A percentile compares a stretch with the other conserved stretches of the same genome.
Evolutionary conservation across 352 stramenopile genomes (phyloP).

Genomic region (Phytophthora syringae): DNA sequence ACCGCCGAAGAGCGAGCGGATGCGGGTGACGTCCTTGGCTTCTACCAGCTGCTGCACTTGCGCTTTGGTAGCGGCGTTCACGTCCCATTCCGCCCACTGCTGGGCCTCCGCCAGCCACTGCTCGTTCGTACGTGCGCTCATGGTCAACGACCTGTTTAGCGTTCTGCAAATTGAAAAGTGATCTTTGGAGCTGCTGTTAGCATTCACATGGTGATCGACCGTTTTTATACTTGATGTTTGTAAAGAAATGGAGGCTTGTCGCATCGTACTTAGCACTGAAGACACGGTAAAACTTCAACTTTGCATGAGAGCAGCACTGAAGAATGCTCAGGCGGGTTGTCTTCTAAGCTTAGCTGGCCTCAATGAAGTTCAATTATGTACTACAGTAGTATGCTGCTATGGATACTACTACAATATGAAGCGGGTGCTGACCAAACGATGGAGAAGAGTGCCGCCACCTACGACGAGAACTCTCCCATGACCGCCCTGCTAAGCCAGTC

Average conservation of each 20-base stretch:
- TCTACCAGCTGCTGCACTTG: conserved; percentile 73
- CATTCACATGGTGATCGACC: conserved; percentile 24
- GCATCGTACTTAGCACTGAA: conserved; percentile 7
- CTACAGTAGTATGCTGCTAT: conserved; percentile 3
- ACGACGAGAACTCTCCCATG: conserved; percentile 25
- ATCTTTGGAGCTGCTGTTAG: conserved; percentile 18
- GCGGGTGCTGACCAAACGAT: neutral
- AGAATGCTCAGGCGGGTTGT: no score
- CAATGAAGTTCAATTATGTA: no score
- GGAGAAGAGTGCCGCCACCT: neutral
- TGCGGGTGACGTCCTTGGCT: conserved; percentile 47
- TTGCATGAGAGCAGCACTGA: conserved; percentile 16
- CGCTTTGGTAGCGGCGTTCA: conserved; percentile 78
- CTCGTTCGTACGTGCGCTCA: conserved; percentile 36
- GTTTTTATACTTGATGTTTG: conserved; percentile 40
- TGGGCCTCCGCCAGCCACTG: conserved; percentile 62
- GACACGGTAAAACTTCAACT: conserved; percentile 20
- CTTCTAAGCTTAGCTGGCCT: no score
- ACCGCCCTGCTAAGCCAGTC: conserved; percentile 55
- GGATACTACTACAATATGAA: neutral
- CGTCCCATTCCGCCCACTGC: conserved; percentile 89
- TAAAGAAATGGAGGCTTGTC: conserved; percentile 28
- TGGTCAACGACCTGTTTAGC: conserved; percentile 4
- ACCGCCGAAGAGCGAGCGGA: conserved; percentile 79
- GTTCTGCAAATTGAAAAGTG: conserved; percentile 27